A percentile compares a stretch with the other conserved stretches of the same genome.
Conservation (phyloP, 2,329 filamentous ascomycete genomes). For the Fusarium cyanostomum region DNA sequence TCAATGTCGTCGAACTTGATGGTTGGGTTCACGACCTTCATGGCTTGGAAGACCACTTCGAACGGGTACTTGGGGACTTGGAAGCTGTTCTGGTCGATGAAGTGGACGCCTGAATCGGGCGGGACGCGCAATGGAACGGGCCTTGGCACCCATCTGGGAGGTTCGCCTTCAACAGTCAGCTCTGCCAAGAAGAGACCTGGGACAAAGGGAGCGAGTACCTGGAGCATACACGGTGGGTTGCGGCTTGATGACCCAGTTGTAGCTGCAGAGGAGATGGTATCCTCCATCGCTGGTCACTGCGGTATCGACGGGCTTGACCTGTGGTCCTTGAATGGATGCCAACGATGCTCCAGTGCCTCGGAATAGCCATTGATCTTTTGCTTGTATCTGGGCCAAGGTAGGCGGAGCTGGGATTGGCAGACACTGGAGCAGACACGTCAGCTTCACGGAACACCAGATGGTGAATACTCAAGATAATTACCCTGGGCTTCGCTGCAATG, state of each 20-base stretch:
- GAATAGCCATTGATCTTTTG: too few species aligned
- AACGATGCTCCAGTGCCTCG: too few species aligned
- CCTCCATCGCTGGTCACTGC: not conserved
- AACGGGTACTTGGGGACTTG: conserved; percentile 37
- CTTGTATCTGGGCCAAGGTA: too few species aligned
- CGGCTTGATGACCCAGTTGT: conserved; percentile 15
- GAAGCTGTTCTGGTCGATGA: conserved; percentile 25
- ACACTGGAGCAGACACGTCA: too few species aligned
- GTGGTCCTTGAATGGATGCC: too few species aligned
- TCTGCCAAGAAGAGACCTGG: accelerated
- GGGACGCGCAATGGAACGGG: conserved; percentile 2
- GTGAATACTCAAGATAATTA: too few species aligned
- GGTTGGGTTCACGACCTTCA: conserved; percentile 32
- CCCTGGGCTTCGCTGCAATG: not conserved
- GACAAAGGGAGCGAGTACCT: not conserved
- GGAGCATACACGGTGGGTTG: conserved; percentile 15
- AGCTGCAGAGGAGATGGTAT: conserved; percentile 23
- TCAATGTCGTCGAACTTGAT: conserved; percentile 43
- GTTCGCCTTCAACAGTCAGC: conserved; percentile 8
- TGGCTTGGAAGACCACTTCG: conserved; percentile 43
- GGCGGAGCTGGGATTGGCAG: too few species aligned
- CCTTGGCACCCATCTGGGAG: not conserved
- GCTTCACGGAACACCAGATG: too few species aligned
- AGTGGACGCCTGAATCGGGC: conserved; percentile 2
- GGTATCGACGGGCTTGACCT: not conserved